Evolutionary conservation across 192 early-diverging fungal genomes (phyloP).

Genomic region (Gorgonomyces haynaldii): DNA sequence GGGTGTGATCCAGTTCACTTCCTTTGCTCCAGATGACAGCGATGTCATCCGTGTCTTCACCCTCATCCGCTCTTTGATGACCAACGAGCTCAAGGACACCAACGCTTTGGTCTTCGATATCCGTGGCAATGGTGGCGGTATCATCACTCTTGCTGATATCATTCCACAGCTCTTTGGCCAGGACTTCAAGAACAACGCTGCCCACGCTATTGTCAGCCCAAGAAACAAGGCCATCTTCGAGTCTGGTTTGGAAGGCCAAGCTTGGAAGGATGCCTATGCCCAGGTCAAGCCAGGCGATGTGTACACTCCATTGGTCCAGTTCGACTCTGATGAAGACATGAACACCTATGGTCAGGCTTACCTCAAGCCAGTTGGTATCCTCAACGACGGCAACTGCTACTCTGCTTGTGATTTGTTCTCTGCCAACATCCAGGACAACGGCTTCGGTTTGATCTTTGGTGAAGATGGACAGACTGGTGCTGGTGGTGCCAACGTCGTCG

Average conservation of each 20-base stretch:
- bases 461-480: slow-evolving; percentile 17
- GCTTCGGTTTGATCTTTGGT: slow-evolving; percentile 12
- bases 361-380: slow-evolving; percentile 17
- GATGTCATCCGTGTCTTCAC: neutral
- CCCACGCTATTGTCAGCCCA: slow-evolving; percentile 2
- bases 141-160: slow-evolving; percentile 6
- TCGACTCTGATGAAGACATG: neutral
- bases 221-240: slow-evolving; percentile 5
- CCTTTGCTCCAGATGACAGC: slow-evolving; percentile 5
- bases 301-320: slow-evolving; percentile 6
- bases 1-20: slow-evolving; percentile 9
- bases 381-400: slow-evolving; percentile 1
- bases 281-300: slow-evolving; percentile 3
- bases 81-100: slow-evolving; percentile 14
- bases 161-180: slow-evolving; percentile 12
- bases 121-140: slow-evolving; percentile 15
- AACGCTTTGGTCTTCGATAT: slow-evolving; percentile 12
- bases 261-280: neutral
- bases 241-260: neutral
- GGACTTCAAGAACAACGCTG: neutral
- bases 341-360: slow-evolving; percentile 13
- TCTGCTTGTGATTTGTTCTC: slow-evolving; percentile 10
- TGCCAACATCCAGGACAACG: slow-evolving; percentile 19
- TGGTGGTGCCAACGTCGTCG: slow-evolving; percentile 17
- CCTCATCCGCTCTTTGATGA: slow-evolving; percentile 7